Base-by-base conservation (phyloP, 805 yeast species). In the Ogataea ganodermae region DNA sequence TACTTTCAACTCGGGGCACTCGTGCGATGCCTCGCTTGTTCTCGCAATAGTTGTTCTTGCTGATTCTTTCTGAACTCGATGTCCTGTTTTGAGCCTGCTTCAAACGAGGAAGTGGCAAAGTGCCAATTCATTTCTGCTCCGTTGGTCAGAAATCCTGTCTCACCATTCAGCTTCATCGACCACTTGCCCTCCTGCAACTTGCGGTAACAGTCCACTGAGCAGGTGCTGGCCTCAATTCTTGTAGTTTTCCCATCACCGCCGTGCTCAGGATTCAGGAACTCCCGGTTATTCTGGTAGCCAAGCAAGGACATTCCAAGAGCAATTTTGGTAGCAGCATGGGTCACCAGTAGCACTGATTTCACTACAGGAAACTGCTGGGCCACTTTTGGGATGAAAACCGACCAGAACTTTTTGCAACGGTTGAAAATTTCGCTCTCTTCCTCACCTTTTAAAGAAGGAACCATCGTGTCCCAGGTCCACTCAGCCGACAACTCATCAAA, bases 41-140 rank as follows among this genome's bases (percentile, higher is more conserved):
- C 36, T 33, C 36, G 22, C 23, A 8, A 57, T 55, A 44, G 53
- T 35, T 57, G 59, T 23, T 57, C 63, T 26, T 48, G 46, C 14
- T 50, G 51, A 20, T 49, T 52, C 52, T 55, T 60, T 60, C 90
- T 75, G 13, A 79, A 77, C 55, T 77, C 80, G 44, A 89, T 81
- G 65, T 90, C 97, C 42, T 85, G 96, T 53, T 84, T 89, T 3
- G 96, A 86, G 9, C 97, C 97, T 5, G 97, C 96, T 68, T 89
- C 96, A 55, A 79, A 84, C 10, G 51, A 47, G 16, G 80, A 81
- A 47, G 73, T 61, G 4, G 63, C 80, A 71, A 90, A 92, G 57
- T 84, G 81, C 97, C 97, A 91, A 61, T 88, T 84, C 95, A 89
- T 89, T 65, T 90, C 97, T 59, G 91, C 94, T 6, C 98, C 98